Conservation (phyloP, 768 basidiomycete genomes). For the Xerocomellus intermedius region DNA sequence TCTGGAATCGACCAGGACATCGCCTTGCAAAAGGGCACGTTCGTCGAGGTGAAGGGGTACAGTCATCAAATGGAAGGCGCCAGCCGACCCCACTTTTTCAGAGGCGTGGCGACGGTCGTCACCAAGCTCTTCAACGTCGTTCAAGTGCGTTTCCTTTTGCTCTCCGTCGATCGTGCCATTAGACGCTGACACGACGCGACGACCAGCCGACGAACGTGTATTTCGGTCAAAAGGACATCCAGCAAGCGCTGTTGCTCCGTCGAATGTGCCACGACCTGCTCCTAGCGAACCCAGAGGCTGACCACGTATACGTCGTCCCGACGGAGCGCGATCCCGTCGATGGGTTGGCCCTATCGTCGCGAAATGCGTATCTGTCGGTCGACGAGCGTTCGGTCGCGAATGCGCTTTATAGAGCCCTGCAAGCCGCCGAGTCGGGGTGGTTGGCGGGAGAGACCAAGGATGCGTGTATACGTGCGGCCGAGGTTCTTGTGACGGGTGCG, state of each 20-base stretch:
- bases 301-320: constrained; percentile 82
- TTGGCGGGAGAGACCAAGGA: constrained; percentile 45
- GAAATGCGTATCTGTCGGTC: constrained; percentile 77
- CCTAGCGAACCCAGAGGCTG: constrained; percentile 68
- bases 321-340: constrained; percentile 68
- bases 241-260: constrained; percentile 86
- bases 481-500: constrained; percentile 37
- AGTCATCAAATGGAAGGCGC: constrained; percentile 91
- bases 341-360: constrained; percentile 83
- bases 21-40: constrained; percentile 76
- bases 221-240: constrained; percentile 98
- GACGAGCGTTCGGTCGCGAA: constrained; percentile 62
- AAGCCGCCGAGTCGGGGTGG: constrained; percentile 58
- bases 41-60: constrained; percentile 90
- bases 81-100: constrained; percentile 87
- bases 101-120: constrained; percentile 93
- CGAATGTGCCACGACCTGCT: constrained; percentile 78
- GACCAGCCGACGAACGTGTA: constrained; percentile 80
- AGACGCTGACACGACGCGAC: neutral
- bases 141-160: constrained; percentile 48
- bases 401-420: constrained; percentile 68
- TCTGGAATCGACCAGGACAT: constrained; percentile 82
- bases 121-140: constrained; percentile 93
- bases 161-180: neutral
- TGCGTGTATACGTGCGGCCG: constrained; percentile 47